Evolutionary conservation across 2,329 filamentous ascomycete species (phyloP), one percentile per base, ranked within the genome.

Genomic region (Arthrobotrys conoides): DNA sequence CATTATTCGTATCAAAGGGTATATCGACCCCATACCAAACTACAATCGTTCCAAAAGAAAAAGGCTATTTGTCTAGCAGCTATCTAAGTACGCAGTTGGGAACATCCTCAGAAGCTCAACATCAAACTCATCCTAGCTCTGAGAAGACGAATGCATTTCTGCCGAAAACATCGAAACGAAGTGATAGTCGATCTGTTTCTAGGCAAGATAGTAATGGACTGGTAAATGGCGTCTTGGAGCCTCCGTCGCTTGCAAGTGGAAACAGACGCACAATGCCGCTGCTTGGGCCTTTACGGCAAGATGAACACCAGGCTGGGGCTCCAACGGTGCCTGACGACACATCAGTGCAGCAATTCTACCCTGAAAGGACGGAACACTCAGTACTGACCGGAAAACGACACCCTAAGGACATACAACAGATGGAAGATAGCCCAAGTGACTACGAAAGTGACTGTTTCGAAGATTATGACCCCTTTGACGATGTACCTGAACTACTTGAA

Each of bases 381-480:
- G 24, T 33, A 8, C 65, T 49, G n/a, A 61, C 18, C 30, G 73
- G 57, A n/a, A 44, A 36, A 38, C 53, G n/a, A 46, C 49, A 73
- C 30, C 30, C 48, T 27, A 30, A n/a, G 4, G 22, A 48, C 5
- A 5, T 16, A 12, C 18, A 30, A 12, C 20, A 59, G 12, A 6
- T 5, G 5, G 2, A 46, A 20, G 16, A 18, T 9, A 20, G 1
- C 12, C 6, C 24, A 10, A 27, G 41, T 6, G 51, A 75, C 3
- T 80, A 76, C 24, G 64, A 79, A 8, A 61, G 46, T 9, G 61
- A 81, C 16, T 76, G 80, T 36, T 82, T 82, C 44, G 81, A 81
- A n/a, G 76, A 78, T 18, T 82, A 81, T 44, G 81, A 81, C 30
- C 80, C 80, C 1, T 75, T 81, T 18, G 76, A 81, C 14, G 80